Percentiles rank a stretch among this genome's conserved stretches.
Evolutionary conservation across 2,329 filamentous ascomycete species (phyloP).

Genomic region (Ceratocystis eucalypticola): DNA sequence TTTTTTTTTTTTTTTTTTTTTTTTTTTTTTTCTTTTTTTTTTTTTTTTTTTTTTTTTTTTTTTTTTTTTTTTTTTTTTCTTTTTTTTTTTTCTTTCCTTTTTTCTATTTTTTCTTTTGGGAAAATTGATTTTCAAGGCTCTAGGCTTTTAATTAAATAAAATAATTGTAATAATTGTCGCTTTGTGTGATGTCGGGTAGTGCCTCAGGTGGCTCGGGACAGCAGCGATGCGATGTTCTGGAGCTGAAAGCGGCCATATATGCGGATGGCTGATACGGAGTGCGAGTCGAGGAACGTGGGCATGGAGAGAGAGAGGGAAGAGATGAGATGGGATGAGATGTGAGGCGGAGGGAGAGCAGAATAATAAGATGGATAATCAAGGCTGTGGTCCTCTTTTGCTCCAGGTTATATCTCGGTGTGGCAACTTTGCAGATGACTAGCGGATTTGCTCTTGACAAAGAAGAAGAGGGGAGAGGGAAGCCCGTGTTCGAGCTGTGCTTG

Average conservation of each 20-base stretch:
- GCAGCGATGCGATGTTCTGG: background rate
- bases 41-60: background rate
- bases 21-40: too few species aligned
- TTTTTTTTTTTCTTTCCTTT: too few species aligned
- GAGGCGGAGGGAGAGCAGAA: background rate
- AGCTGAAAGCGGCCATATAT: background rate
- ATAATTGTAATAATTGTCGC: background rate
- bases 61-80: too few species aligned
- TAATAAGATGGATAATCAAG: background rate
- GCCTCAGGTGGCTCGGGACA: background rate
- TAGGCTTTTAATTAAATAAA: background rate
- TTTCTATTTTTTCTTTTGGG: too few species aligned
- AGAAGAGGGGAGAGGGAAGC: background rate
- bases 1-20: too few species aligned
- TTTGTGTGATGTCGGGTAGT: background rate
- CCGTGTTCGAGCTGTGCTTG: too few species aligned
- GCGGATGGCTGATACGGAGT: background rate
- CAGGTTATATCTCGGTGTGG: conserved; percentile 9
- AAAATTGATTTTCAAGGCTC: background rate
- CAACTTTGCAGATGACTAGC: background rate
- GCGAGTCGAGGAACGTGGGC: background rate
- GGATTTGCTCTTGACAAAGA: background rate
- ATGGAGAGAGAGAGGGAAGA: background rate
- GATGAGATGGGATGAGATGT: background rate
- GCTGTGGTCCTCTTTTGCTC: background rate